Evolutionary conservation across 2,329 filamentous ascomycete genomes (phyloP), one percentile per base, ranked within the genome.

Genomic region (Coniochaeta pulveracea): DNA sequence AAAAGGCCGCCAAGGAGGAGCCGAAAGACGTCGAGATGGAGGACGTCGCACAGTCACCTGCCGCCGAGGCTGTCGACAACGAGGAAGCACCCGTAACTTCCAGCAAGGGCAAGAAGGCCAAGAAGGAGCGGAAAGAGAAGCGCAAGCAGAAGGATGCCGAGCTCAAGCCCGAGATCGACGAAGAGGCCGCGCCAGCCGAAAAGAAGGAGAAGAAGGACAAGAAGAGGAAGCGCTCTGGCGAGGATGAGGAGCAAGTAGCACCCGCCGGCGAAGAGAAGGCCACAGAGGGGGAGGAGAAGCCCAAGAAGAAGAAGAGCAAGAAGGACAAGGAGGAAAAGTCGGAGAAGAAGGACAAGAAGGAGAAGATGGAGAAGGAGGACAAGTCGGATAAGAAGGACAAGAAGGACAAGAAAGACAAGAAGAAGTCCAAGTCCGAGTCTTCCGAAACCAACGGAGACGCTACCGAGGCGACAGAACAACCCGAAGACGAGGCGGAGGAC

Each of bases 221-320:
- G 44, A 59, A 61, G 43, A 52, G 59, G 18, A 59, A 58, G 46
- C 51, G 54, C 34, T 55, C 23, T 24, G 27, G 32, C 8, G 24
- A 53, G 34, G 47, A 48, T 29, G 39, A 43, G 21, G 36, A 43
- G 27, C 38, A 44, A 41, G 37, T 22, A 34, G 22, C 28, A 15
- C 28, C 28, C 2, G 18, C 11, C 5, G 19, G 22, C 28, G 16
- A 19, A 7, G 28, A 31, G 11, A 21, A 21, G 19, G n/a, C 28
- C 19, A 10, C 28, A n/a, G 28, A 31, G 18, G 9, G 6, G 36
- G 28, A 37, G 18, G 38, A 43, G 32, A 39, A 45, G 41, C 37
- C 46, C 40, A 37, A 46, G 26, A 34, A 17, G 24, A 35, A 36
- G 16, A 22, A 38, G 29, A 16, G 16, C 19, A 27, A 17, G 10